Base-by-base conservation (phyloP, 208 protist species). In the Leishmania tropica region DNA sequence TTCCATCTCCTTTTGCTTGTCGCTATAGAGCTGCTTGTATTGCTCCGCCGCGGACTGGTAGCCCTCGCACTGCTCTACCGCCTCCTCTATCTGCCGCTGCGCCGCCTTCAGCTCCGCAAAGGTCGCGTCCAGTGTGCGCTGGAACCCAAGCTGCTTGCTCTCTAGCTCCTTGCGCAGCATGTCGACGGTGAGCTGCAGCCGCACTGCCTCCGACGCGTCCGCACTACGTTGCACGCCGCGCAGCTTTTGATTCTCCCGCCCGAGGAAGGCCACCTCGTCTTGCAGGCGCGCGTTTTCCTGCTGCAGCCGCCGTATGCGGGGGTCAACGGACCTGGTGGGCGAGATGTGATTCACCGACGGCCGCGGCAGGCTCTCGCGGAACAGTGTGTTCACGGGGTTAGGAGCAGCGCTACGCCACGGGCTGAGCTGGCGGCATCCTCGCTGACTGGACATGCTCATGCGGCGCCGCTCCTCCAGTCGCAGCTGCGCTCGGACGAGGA, bases 211-310 rank as follows among this genome's bases (percentile, higher is more conserved):
- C 35, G 86, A 79, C 15, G 79, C 72, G 51, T 94, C 85, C 0
- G 84, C 74, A 19, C 81, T 81, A 58, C 79, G n/a, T n/a, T 79
- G 79, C 17, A 83, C 86, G 28, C 67, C 35, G 45, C 89, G 88
- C 53, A 90, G 62, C 73, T 89, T 90, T 48, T 90, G 78, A 67
- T 89, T 92, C 47, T 89, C 91, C 3, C 81, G 78, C 51, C 81
- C 70, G 48, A 94, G 82, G 76, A 90, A 92, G 73, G 75, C 74
- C 8, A 94, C 84, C 73, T 92, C 91, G 31, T 87, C 87, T 51
- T 87, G 81, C 40, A 94, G 83, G 17, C 91, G 87, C 3, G 48
- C 31, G 80, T 90, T 88, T 64, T 94, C 91, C 76, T 88, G 79
- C 51, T 82, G 65, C n/a, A 94, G 80, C 10, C 89, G 88, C 4